Evolutionary conservation across 2,329 filamentous ascomycete species (phyloP).

Genomic region (Verticillium alfalfae): DNA sequence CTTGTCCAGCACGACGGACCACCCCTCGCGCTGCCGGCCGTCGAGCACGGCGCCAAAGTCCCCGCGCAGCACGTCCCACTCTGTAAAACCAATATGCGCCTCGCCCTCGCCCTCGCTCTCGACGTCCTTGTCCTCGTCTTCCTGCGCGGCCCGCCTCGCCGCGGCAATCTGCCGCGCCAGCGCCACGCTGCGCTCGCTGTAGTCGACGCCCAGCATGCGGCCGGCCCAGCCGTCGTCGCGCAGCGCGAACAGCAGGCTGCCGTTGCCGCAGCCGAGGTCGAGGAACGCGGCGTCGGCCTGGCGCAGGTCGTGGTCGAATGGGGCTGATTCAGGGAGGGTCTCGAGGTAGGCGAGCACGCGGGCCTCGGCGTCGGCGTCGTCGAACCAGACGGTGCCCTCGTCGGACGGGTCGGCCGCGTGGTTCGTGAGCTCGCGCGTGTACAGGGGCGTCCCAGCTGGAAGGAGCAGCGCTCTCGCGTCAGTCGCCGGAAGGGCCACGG

Average conservation of each 20-base stretch:
- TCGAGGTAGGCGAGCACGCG: constrained; percentile 68
- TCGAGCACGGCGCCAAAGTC: constrained; percentile 25
- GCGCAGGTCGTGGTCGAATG: constrained; percentile 11
- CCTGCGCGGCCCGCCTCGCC: constrained; percentile 10
- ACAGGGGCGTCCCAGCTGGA: constrained; percentile 70
- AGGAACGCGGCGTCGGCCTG: constrained; percentile 51
- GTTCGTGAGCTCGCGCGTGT: constrained; percentile 66
- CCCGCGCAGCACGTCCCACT: constrained; percentile 60
- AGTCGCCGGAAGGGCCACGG: background rate
- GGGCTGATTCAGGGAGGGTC: constrained; percentile 9
- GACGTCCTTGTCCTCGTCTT: no score
- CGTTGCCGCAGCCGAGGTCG: constrained; percentile 92
- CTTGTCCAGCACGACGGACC: constrained; percentile 94
- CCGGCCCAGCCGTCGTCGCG: constrained; percentile 61
- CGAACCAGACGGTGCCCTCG: constrained; percentile 93
- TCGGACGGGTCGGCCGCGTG: constrained; percentile 67
- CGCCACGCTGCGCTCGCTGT: constrained; percentile 68
- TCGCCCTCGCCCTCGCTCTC: constrained; percentile 4
- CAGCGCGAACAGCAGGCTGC: constrained; percentile 80
- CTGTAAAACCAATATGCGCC: constrained; percentile 32
- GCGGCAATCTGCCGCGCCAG: constrained; percentile 63
- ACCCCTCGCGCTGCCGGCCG: constrained; percentile 42
- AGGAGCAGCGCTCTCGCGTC: background rate
- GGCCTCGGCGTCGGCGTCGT: constrained; percentile 81
- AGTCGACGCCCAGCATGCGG: constrained; percentile 79